phyloP scores from a whole-genome alignment of 495 filamentous ascomycete species.

The Delitschia confertaspora region DNA sequence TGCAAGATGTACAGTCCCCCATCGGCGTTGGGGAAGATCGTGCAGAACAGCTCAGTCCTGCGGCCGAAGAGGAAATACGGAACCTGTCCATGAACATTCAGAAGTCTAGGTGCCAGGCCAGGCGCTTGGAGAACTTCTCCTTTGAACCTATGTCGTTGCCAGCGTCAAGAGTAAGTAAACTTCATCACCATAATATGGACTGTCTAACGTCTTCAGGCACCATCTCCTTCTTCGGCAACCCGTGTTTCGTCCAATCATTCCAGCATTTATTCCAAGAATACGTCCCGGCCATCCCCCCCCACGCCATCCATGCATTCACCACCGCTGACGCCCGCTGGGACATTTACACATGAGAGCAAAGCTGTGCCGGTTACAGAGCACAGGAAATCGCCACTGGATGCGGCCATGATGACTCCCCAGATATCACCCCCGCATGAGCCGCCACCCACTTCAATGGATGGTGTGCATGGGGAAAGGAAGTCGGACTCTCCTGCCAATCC shows the following conservation, averaged over 20 bases:
- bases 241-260: conserved; percentile 39
- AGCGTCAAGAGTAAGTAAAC: conserved; percentile 64
- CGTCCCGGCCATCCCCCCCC: conserved; percentile 43
- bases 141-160: conserved; percentile 85
- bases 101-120: conserved; percentile 65
- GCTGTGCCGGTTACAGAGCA: conserved; percentile 7
- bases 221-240: conserved; percentile 42
- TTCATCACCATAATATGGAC: conserved; percentile 5
- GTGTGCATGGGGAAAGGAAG: conserved; percentile 7
- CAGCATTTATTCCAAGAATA: conserved; percentile 12
- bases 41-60: conserved; percentile 37
- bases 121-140: conserved; percentile 71
- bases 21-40: conserved; percentile 31
- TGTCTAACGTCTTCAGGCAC: conserved; percentile 38
- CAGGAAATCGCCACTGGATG: conserved; percentile 31
- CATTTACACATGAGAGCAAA: conserved; percentile 39
- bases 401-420: conserved; percentile 57
- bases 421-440: conserved; percentile 43
- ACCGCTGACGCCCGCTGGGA: conserved; percentile 78
- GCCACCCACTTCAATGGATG: conserved; percentile 30
- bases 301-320: conserved; percentile 70
- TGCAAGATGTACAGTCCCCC: conserved; percentile 32
- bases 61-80: conserved; percentile 57
- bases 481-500: conserved; percentile 26
- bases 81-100: conserved; percentile 64